Percentiles rank a stretch among this genome's conserved stretches.
Conservation (phyloP, 331 rosid genomes). For the Pyrus hybrid region DNA sequence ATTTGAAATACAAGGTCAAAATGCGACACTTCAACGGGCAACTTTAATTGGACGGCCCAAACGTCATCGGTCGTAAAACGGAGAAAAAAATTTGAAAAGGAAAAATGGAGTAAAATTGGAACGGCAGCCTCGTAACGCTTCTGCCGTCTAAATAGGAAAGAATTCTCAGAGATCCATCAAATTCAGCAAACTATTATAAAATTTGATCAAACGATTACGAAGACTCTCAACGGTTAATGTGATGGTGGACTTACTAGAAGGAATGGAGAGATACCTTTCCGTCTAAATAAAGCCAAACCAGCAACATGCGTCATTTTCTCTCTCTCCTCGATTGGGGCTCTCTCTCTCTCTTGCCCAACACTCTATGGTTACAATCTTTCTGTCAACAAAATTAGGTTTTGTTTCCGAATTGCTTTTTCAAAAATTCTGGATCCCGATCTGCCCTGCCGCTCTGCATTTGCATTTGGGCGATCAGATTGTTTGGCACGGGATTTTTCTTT, state of each 20-base stretch:
- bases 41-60: neutral
- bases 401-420: neutral
- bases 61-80: neutral
- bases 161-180: too few species aligned
- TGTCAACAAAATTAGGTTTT: neutral
- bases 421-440: constrained; percentile 14
- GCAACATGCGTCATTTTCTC: constrained; percentile 10
- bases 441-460: neutral
- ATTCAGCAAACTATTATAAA: too few species aligned
- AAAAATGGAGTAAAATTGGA: neutral
- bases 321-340: constrained; percentile 10
- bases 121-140: neutral
- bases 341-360: neutral
- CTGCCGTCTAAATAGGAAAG: constrained; percentile 10
- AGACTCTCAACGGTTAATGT: too few species aligned
- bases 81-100: neutral
- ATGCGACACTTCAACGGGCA: constrained; percentile 10
- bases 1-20: constrained; percentile 12
- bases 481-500: neutral
- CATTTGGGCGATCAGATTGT: constrained; percentile 18
- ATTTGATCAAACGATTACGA: too few species aligned
- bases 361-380: neutral
- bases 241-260: too few species aligned
- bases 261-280: neutral
- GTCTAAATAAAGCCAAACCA: constrained; percentile 27